phyloP scores from a whole-genome alignment of 2,329 filamentous ascomycete genomes.

The Alternaria angustiovoidea region DNA sequence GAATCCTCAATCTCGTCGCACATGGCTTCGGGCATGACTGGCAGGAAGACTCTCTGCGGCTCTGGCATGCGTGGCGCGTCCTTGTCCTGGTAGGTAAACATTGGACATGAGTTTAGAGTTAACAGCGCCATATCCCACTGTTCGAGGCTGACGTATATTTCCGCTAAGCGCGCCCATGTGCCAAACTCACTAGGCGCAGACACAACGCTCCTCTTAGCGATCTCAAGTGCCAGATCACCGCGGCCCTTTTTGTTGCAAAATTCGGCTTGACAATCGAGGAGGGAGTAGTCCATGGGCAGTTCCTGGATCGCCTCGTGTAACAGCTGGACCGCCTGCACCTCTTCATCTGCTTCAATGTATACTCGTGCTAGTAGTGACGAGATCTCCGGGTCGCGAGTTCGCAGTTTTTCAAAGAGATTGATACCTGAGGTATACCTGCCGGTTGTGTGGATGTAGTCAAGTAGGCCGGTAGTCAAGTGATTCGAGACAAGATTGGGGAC shows the following conservation, averaged over 20 bases:
- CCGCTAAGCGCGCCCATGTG: constrained; percentile 92
- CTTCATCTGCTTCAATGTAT: constrained; percentile 92
- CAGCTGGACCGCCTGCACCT: constrained; percentile 91
- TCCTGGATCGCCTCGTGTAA: constrained; percentile 89
- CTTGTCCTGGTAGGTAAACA: constrained; percentile 99
- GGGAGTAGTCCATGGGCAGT: constrained; percentile 95
- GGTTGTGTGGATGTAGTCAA: constrained; percentile 95
- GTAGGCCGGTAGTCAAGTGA: constrained; percentile 88
- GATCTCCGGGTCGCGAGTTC: constrained; percentile 88
- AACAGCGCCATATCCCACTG: constrained; percentile 96
- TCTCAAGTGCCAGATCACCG: constrained; percentile 85
- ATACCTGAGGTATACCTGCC: constrained; percentile 94
- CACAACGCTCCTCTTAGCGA: constrained; percentile 92
- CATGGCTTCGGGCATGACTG: constrained; percentile 85
- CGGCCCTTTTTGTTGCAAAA: constrained; percentile 91
- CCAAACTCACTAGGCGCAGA: constrained; percentile 96
- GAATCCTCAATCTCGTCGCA: constrained; percentile 97
- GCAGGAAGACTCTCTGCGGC: constrained; percentile 85
- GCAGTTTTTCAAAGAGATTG: constrained; percentile 96
- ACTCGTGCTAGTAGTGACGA: constrained; percentile 91
- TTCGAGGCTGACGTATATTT: constrained; percentile 92
- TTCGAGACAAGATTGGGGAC: constrained; percentile 97
- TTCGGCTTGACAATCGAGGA: constrained; percentile 92
- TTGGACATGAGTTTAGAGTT: constrained; percentile 96
- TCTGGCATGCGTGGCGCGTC: constrained; percentile 95